These are phyloP conservation scores for Dipteronia dyeriana DNA, from an alignment of 345 rosid species.

Conservation along the genomic window DNA sequence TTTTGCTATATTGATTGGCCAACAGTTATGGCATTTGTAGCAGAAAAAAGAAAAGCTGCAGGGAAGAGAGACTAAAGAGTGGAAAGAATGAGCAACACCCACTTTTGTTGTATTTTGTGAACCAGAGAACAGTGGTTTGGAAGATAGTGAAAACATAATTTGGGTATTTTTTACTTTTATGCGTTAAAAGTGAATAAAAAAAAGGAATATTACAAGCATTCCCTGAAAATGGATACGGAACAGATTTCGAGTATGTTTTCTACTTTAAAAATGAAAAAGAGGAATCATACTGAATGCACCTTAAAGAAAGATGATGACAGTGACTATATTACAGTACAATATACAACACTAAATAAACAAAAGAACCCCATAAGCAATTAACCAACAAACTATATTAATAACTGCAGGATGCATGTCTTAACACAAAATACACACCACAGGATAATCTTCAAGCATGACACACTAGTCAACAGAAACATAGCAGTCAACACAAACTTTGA, in stretches of 20 bases:
- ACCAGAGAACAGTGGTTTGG: not conserved
- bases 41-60: not conserved
- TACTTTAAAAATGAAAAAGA: not conserved
- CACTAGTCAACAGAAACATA: not conserved
- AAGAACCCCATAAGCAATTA: not conserved
- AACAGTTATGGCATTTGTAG: not conserved
- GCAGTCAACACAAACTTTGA: not conserved
- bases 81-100: not conserved
- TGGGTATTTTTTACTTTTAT: not conserved
- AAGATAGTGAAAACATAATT: not conserved
- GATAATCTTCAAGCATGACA: not conserved
- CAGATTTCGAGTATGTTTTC: not conserved
- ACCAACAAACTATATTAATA: not conserved
- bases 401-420: slow-evolving; percentile 1
- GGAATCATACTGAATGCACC: not conserved
- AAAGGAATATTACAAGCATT: not conserved
- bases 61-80: not conserved
- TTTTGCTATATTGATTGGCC: not conserved
- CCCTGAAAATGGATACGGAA: not conserved
- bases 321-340: not conserved
- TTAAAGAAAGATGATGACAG: not conserved
- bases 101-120: not conserved
- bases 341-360: slow-evolving; percentile 4
- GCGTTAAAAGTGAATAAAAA: not conserved
- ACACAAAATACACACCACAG: not conserved